Evolutionary conservation across 1,139 yeast species (phyloP).

Genomic region (Sugiyamaella novakii): DNA sequence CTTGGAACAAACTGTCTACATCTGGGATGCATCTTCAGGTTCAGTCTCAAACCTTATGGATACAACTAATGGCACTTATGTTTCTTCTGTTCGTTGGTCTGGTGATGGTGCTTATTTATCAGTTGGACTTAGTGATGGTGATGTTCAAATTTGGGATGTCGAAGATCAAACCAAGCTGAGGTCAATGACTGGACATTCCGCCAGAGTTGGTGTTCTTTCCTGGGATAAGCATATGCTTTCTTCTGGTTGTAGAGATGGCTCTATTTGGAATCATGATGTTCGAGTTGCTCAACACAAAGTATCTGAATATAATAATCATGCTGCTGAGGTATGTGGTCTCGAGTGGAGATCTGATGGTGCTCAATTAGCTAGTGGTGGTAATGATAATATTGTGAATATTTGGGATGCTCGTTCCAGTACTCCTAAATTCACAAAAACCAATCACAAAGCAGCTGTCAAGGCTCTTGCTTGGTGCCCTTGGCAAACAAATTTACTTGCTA

Average conservation of each 20-base stretch:
- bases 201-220: slow-evolving; percentile 78
- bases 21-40: slow-evolving; percentile 92
- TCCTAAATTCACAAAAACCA: slow-evolving; percentile 75
- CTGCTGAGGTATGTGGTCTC: slow-evolving; percentile 91
- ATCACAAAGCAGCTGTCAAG: slow-evolving; percentile 93
- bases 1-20: slow-evolving; percentile 77
- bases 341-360: slow-evolving; percentile 84
- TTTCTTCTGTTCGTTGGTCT: slow-evolving; percentile 87
- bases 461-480: slow-evolving; percentile 96
- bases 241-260: slow-evolving; percentile 82
- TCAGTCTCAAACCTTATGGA: slow-evolving; percentile 72
- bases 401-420: slow-evolving; percentile 87
- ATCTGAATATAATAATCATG: slow-evolving; percentile 61
- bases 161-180: slow-evolving; percentile 74
- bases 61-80: slow-evolving; percentile 47
- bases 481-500: slow-evolving; percentile 77
- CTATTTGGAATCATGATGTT: slow-evolving; percentile 89
- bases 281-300: slow-evolving; percentile 78
- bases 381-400: slow-evolving; percentile 87
- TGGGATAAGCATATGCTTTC: slow-evolving; percentile 86
- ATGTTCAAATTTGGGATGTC: slow-evolving; percentile 91
- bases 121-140: slow-evolving; percentile 83
- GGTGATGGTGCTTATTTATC: slow-evolving; percentile 87
- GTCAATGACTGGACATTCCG: slow-evolving; percentile 70
- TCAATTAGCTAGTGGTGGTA: slow-evolving; percentile 91